A percentile compares a stretch with the other conserved stretches of the same genome.
Conservation (phyloP, 2,329 filamentous ascomycete genomes). For the Trichoderma sp. region DNA sequence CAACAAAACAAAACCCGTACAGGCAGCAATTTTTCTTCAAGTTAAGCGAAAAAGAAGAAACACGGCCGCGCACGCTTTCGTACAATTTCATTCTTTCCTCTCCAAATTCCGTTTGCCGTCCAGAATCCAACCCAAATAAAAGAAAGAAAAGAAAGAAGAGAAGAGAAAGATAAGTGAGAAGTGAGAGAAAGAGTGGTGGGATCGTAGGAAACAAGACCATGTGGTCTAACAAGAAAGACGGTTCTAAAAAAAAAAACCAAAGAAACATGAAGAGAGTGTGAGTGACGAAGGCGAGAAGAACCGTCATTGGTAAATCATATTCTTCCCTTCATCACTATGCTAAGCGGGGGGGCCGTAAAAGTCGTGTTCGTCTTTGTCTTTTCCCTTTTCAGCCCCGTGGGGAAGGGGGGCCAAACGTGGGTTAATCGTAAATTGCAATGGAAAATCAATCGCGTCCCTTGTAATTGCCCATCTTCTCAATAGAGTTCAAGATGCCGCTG, state of each 20-base stretch:
- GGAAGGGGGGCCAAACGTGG: background rate
- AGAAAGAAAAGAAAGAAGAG: background rate
- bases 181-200: background rate
- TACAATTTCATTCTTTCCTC: conserved; percentile 1
- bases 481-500: conserved; percentile 78
- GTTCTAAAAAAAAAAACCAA: background rate
- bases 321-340: background rate
- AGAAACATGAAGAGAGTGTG: background rate
- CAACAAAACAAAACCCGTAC: background rate
- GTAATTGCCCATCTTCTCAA: conserved; percentile 80
- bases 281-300: background rate
- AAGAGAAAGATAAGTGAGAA: background rate
- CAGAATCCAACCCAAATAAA: conserved; percentile 1
- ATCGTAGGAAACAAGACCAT: background rate
- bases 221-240: background rate
- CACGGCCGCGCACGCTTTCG: background rate
- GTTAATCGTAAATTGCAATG: conserved; percentile 20
- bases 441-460: conserved; percentile 33
- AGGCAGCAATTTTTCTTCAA: background rate
- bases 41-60: background rate
- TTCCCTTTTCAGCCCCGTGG: background rate
- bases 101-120: background rate
- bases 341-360: background rate
- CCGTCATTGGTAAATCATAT: background rate
- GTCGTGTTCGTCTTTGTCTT: background rate